Evolutionary conservation across 2,329 filamentous ascomycete species (phyloP).

Genomic region (Boeremia exigua): DNA sequence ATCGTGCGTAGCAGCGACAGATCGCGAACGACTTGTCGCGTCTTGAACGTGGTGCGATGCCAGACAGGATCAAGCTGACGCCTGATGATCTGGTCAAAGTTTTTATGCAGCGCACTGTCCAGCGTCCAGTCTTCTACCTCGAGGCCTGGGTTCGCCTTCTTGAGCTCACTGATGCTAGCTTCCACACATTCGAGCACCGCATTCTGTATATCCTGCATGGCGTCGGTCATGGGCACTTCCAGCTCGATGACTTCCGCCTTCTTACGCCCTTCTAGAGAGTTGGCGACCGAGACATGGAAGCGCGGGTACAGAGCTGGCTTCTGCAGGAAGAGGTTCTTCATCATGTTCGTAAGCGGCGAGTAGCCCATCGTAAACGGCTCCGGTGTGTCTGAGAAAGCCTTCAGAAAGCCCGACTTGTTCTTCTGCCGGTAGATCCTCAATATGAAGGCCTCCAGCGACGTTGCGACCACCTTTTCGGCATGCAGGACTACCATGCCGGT

Average conservation of each 20-base stretch:
- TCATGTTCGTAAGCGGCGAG: constrained; percentile 84
- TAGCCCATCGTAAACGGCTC: constrained; percentile 91
- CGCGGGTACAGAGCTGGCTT: constrained; percentile 91
- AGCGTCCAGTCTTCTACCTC: constrained; percentile 98
- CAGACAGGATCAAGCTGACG: constrained; percentile 94
- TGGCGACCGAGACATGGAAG: constrained; percentile 89
- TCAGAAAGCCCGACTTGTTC: constrained; percentile 92
- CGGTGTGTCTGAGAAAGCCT: constrained; percentile 93
- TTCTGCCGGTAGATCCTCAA: constrained; percentile 90
- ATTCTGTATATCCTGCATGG: constrained; percentile 92
- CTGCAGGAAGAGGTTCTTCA: constrained; percentile 88
- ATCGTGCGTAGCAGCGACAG: constrained; percentile 82
- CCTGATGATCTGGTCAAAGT: constrained; percentile 87
- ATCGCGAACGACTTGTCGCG: constrained; percentile 91
- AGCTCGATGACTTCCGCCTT: constrained; percentile 97
- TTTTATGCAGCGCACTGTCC: constrained; percentile 88
- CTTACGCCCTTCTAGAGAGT: constrained; percentile 86
- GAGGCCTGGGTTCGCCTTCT: constrained; percentile 85
- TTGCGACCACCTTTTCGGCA: constrained; percentile 83
- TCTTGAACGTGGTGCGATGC: constrained; percentile 95
- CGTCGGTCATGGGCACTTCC: constrained; percentile 93
- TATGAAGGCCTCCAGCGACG: constrained; percentile 93
- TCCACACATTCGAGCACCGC: constrained; percentile 96
- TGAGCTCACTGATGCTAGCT: constrained; percentile 89
- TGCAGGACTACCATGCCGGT: constrained; percentile 88